phyloP scores from a whole-genome alignment of 1,284 basidiomycete species.

The Cystobasidium slooffiae region DNA sequence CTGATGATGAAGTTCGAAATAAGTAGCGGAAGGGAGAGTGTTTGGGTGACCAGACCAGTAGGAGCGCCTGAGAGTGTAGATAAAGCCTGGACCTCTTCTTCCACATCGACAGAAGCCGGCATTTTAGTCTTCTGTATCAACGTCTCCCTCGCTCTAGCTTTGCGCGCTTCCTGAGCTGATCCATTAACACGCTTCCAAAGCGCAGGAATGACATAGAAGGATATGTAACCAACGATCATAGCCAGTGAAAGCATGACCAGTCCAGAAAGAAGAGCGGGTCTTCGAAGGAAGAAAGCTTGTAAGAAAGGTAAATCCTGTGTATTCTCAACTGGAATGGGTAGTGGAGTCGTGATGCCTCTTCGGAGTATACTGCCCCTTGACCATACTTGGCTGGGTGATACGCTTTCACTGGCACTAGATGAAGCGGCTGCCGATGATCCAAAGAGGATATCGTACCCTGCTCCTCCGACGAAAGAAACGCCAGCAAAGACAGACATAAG shows the following conservation, averaged over 20 bases:
- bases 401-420: constrained; percentile 5
- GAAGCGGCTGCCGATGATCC: constrained; percentile 15
- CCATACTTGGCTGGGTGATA: constrained; percentile 36
- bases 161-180: constrained; percentile 3
- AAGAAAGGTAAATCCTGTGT: constrained; percentile 14
- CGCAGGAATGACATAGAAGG: constrained; percentile 8
- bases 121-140: constrained; percentile 8
- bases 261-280: constrained; percentile 38
- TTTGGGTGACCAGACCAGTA: background rate
- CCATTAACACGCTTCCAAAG: constrained; percentile 15
- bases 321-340: background rate
- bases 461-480: constrained; percentile 40
- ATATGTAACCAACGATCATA: constrained; percentile 4
- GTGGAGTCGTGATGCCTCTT: background rate
- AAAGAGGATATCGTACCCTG: constrained; percentile 37
- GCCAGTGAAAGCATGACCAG: constrained; percentile 23
- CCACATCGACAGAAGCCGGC: background rate
- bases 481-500: constrained; percentile 41
- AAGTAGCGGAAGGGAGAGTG: background rate
- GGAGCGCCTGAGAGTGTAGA: constrained; percentile 7
- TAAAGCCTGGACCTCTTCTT: background rate
- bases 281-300: constrained; percentile 34
- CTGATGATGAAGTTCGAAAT: constrained; percentile 14
- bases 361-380: constrained; percentile 26
- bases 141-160: constrained; percentile 7